These are phyloP conservation scores for Teratosphaeria zuluensis DNA, from an alignment of 2,329 filamentous ascomycete genomes.

Conservation along the genomic window DNA sequence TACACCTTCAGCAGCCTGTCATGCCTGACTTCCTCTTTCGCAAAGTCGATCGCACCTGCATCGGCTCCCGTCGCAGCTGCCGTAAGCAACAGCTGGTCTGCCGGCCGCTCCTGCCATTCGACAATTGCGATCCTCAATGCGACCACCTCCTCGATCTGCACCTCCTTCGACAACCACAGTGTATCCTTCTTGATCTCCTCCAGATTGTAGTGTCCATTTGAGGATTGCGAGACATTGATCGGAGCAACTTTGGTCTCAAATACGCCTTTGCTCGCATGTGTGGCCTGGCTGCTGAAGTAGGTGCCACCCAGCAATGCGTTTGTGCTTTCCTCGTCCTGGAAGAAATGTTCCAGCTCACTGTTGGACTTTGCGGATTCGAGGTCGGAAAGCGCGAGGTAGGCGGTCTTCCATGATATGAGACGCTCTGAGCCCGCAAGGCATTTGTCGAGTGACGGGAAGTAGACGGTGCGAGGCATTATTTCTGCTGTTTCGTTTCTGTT, in stretches of 20 bases:
- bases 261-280: slow-evolving; percentile 43
- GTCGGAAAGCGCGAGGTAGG: slow-evolving; percentile 45
- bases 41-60: slow-evolving; percentile 7
- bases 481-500: not conserved
- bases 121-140: slow-evolving; percentile 71
- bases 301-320: slow-evolving; percentile 43
- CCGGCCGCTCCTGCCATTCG: slow-evolving; percentile 75
- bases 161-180: slow-evolving; percentile 72
- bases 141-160: slow-evolving; percentile 67
- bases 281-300: not conserved
- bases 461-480: slow-evolving; percentile 33
- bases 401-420: slow-evolving; percentile 59
- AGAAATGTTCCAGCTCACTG: slow-evolving; percentile 52
- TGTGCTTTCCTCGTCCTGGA: slow-evolving; percentile 59
- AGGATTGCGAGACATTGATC: slow-evolving; percentile 66
- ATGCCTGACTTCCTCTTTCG: slow-evolving; percentile 20
- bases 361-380: slow-evolving; percentile 43
- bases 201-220: slow-evolving; percentile 60
- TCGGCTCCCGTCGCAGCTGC: not conserved
- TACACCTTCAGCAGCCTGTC: slow-evolving; percentile 17
- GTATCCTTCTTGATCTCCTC: slow-evolving; percentile 76
- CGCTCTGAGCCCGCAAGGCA: slow-evolving; percentile 72
- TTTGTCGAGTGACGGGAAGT: slow-evolving; percentile 76
- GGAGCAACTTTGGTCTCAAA: slow-evolving; percentile 81
- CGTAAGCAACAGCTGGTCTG: slow-evolving; percentile 51